Evolutionary conservation across 2,329 filamentous ascomycete species (phyloP).

Genomic region (Corinectria fuckeliana): DNA sequence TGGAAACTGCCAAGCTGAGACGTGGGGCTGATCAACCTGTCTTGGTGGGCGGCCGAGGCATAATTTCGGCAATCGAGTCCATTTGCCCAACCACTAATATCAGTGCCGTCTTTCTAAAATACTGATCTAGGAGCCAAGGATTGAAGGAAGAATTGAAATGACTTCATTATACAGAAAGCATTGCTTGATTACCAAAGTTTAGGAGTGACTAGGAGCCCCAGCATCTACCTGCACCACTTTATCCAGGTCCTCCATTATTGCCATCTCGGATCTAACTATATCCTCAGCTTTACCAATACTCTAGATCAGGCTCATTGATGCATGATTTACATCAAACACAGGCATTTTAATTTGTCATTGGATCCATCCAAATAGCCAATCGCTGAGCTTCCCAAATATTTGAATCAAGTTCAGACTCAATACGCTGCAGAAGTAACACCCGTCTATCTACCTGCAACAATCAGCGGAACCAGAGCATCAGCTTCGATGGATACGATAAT

Average conservation of each 20-base stretch:
- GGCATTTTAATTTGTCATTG: not conserved
- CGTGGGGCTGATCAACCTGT: slow-evolving; percentile 8
- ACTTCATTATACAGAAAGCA: not conserved
- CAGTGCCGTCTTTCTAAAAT: not conserved
- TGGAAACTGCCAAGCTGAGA: slow-evolving; percentile 1
- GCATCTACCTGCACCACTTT: too few species aligned
- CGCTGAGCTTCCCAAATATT: not conserved
- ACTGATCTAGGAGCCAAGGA: not conserved
- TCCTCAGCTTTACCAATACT: too few species aligned
- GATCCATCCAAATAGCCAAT: not conserved
- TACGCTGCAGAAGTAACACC: not conserved
- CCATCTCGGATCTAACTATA: too few species aligned
- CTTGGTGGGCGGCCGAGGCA: slow-evolving; percentile 17
- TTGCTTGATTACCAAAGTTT: too few species aligned
- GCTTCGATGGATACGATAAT: not conserved
- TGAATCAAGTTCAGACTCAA: not conserved
- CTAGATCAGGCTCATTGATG: too few species aligned
- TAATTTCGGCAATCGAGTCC: slow-evolving; percentile 14
- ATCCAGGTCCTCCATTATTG: too few species aligned
- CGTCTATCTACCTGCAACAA: not conserved
- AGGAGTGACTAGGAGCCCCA: not conserved
- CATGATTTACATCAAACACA: not conserved
- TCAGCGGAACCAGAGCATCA: not conserved
- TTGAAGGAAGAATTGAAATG: not conserved
- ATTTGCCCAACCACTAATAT: not conserved